These are phyloP conservation scores for Aspergillus hortae DNA, from an alignment of 2,329 filamentous ascomycete genomes.

Conservation along the genomic window DNA sequence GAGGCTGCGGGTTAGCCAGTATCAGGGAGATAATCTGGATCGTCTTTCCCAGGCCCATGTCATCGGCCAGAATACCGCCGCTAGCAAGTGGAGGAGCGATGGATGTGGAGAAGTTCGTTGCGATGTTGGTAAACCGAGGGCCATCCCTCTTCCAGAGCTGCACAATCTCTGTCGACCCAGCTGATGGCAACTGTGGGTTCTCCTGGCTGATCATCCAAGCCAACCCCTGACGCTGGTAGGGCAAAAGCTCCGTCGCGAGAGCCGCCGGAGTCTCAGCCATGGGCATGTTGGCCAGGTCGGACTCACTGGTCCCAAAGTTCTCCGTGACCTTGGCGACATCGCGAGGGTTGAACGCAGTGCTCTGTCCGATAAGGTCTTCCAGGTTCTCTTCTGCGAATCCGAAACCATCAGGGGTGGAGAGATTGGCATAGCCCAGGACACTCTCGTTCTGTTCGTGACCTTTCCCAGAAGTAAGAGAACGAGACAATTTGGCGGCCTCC, in stretches of 20 bases:
- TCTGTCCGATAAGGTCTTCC: slow-evolving; percentile 62
- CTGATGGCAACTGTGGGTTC: slow-evolving; percentile 60
- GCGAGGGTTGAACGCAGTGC: slow-evolving; percentile 65
- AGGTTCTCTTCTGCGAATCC: slow-evolving; percentile 43
- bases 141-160: slow-evolving; percentile 70
- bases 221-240: slow-evolving; percentile 76
- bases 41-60: slow-evolving; percentile 91
- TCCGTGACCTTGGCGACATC: slow-evolving; percentile 64
- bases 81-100: slow-evolving; percentile 63
- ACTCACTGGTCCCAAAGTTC: slow-evolving; percentile 67
- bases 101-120: slow-evolving; percentile 63
- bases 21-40: slow-evolving; percentile 81
- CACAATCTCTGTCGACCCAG: slow-evolving; percentile 58
- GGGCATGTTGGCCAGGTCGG: slow-evolving; percentile 66
- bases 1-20: slow-evolving; percentile 50
- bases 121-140: slow-evolving; percentile 61
- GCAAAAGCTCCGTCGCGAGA: slow-evolving; percentile 66
- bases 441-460: slow-evolving; percentile 24
- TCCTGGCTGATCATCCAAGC: slow-evolving; percentile 80
- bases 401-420: slow-evolving; percentile 27
- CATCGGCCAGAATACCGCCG: slow-evolving; percentile 83
- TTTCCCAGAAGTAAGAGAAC: slow-evolving; percentile 23
- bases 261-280: slow-evolving; percentile 64
- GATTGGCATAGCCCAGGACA: slow-evolving; percentile 32
- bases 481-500: slow-evolving; percentile 32